These are phyloP conservation scores for Apodospora peruviana DNA, from an alignment of 495 filamentous ascomycete genomes.

Conservation along the genomic window DNA sequence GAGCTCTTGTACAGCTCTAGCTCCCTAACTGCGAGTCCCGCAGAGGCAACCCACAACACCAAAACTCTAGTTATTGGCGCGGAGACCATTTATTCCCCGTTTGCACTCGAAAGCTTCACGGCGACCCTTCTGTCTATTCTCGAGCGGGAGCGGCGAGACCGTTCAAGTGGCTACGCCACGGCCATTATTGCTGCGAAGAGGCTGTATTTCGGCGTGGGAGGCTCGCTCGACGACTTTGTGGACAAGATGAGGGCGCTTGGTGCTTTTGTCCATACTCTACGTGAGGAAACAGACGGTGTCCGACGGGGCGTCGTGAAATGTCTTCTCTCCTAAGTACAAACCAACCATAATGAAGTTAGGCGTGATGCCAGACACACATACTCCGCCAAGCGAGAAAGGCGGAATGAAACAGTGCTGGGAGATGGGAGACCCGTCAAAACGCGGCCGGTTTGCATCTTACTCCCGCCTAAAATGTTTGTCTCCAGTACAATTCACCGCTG, in stretches of 20 bases:
- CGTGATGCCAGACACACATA: no score
- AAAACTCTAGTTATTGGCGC: constrained; percentile 66
- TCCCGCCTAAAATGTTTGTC: no score
- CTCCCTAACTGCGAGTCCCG: constrained; percentile 3
- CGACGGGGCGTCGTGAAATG: constrained; percentile 48
- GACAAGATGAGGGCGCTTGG: constrained; percentile 51
- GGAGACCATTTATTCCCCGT: constrained; percentile 92
- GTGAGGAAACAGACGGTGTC: constrained; percentile 60
- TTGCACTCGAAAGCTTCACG: constrained; percentile 66
- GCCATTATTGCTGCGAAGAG: constrained; percentile 87
- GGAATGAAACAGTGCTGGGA: no score
- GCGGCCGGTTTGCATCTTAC: no score
- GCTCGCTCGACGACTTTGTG: constrained; percentile 85
- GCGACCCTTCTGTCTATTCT: constrained; percentile 64
- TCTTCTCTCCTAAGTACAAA: constrained; percentile 18
- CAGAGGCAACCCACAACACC: constrained; percentile 12
- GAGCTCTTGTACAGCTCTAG: constrained; percentile 41
- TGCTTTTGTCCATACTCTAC: constrained; percentile 51
- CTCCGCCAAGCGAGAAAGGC: no score
- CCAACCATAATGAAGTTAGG: not conserved
- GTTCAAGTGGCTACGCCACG: constrained; percentile 37
- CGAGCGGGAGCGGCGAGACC: constrained; percentile 41
- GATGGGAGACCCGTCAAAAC: no score
- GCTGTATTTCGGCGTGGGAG: constrained; percentile 95
- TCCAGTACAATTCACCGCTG: no score